phyloP scores from a whole-genome alignment of 2,329 filamentous ascomycete species.

The Aspergillus viridinutans region DNA sequence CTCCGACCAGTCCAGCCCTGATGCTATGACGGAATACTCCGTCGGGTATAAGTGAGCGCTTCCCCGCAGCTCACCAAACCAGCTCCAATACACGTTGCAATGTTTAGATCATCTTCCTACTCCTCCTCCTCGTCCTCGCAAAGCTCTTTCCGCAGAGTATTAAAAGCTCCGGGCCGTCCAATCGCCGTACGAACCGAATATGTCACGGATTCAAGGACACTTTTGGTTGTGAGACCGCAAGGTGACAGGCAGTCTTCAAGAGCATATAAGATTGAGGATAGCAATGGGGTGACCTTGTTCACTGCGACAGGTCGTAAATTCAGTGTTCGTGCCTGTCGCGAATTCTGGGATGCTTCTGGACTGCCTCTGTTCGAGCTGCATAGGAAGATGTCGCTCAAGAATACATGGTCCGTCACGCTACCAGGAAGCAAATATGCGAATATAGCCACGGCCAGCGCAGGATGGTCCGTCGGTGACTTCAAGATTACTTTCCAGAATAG shows the following conservation, averaged over 20 bases:
- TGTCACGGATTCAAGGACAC: conserved; percentile 17
- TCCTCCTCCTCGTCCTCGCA: background rate
- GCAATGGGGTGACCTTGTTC: conserved; percentile 18
- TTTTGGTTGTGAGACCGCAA: conserved; percentile 18
- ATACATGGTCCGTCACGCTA: conserved; percentile 19
- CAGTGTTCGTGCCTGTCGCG: conserved; percentile 18
- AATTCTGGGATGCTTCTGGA: conserved; percentile 26
- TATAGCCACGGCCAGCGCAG: conserved; percentile 8
- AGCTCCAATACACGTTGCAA: background rate
- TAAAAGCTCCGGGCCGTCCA: conserved; percentile 13
- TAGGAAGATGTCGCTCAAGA: conserved; percentile 7
- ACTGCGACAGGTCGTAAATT: conserved; percentile 25
- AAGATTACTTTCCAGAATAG: conserved; percentile 22
- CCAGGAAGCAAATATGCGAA: conserved; percentile 18
- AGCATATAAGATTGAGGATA: conserved; percentile 17
- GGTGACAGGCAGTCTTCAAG: conserved; percentile 13
- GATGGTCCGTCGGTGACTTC: conserved; percentile 11
- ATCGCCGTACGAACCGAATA: conserved; percentile 22
- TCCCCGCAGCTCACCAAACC: background rate
- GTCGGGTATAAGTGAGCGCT: background rate
- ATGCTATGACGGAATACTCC: background rate
- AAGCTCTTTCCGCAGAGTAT: conserved; percentile 4
- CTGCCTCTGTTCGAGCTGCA: conserved; percentile 26
- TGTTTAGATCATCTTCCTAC: background rate
- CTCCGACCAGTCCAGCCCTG: background rate